Evolutionary conservation across 768 basidiomycete species (phyloP).

Genomic region (Tylopilus balloui): DNA sequence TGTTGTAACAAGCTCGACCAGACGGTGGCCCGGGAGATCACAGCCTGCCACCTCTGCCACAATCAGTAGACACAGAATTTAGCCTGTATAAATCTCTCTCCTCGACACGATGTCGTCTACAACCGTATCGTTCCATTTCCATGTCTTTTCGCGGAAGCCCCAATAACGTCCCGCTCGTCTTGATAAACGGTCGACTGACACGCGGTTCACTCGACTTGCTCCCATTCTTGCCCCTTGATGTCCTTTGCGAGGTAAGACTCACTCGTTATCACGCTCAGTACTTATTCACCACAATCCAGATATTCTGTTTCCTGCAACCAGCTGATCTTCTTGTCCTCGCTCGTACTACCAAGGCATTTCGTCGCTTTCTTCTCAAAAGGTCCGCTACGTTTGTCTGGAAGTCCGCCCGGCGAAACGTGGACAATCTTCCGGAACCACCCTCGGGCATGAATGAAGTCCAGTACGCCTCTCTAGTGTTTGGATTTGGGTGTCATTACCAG

Average conservation of each 20-base stretch:
- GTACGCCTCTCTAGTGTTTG: slow-evolving; percentile 48
- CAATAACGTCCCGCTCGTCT: not conserved
- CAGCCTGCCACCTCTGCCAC: not conserved
- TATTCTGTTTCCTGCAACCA: slow-evolving; percentile 42
- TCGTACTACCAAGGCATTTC: slow-evolving; percentile 39
- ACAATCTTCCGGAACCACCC: slow-evolving; percentile 42
- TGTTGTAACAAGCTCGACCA: slow-evolving; percentile 1
- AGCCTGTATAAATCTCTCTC: not conserved
- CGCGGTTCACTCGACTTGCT: slow-evolving; percentile 27
- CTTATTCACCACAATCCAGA: slow-evolving; percentile 24
- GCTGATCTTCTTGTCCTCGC: slow-evolving; percentile 44
- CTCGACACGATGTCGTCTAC: not conserved
- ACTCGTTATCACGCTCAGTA: not conserved
- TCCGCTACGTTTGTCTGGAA: slow-evolving; percentile 31
- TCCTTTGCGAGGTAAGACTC: slow-evolving; percentile 24
- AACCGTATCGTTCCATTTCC: not conserved
- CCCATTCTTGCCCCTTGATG: slow-evolving; percentile 32
- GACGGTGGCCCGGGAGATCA: no score
- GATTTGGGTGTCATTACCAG: slow-evolving; percentile 40
- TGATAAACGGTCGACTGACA: slow-evolving; percentile 2
- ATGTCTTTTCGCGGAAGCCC: slow-evolving; percentile 11
- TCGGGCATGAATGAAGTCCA: slow-evolving; percentile 45
- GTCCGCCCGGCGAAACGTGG: slow-evolving; percentile 34
- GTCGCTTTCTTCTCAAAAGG: slow-evolving; percentile 35
- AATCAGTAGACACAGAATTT: not conserved